Base-by-base conservation (phyloP, 257 asterid genomes). In the Prunella vulgaris region DNA sequence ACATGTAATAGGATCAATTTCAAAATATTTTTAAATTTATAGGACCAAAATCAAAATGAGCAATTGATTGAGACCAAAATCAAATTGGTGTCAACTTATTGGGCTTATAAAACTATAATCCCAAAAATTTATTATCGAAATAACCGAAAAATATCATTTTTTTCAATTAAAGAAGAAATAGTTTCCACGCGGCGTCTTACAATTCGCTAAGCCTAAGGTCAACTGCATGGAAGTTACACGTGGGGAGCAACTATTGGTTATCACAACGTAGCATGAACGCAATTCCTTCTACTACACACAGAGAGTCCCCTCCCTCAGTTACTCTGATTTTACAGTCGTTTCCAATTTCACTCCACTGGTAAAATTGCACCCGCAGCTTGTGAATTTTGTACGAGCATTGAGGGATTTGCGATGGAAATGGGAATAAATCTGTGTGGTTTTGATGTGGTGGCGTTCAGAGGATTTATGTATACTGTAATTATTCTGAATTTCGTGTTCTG, bases 401-500 rank as follows among this genome's bases (percentile, higher is more conserved):
- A 42, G 18, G 52, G 58, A 59, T 62, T 65, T 28, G 71, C 46
- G 56, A 61, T 72, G 83, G 81, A 75, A 68, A 73, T 68, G 66
- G 70, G 30, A 74, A 81, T 76, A 82, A 83, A 82, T 60, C 75
- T 79, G 27, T 82, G 80, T 64, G 84, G 82, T 48, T 75, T 82
- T 68, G 85, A 89, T 86, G 71, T 76, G 28, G 76, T 82, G 65
- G 94, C 93, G 33, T 82, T 82, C 79, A 77, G 90, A 78, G 96
- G 95, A 18, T 83, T 84, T 40, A 0, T 78, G 1, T 85, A 77
- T 60, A 44, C 90, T 5, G 4, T 83, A 20, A 80, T 82, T 3
- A 64, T 86, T 30, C 79, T 88, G 58, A 90, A 88, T 82, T 92
- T 92, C 79, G 92, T 86, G 57, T 73, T 89, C 33, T 82, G 81